Evolutionary conservation across 768 basidiomycete genomes (phyloP).

Genomic region (Aureoboletus auriporus): DNA sequence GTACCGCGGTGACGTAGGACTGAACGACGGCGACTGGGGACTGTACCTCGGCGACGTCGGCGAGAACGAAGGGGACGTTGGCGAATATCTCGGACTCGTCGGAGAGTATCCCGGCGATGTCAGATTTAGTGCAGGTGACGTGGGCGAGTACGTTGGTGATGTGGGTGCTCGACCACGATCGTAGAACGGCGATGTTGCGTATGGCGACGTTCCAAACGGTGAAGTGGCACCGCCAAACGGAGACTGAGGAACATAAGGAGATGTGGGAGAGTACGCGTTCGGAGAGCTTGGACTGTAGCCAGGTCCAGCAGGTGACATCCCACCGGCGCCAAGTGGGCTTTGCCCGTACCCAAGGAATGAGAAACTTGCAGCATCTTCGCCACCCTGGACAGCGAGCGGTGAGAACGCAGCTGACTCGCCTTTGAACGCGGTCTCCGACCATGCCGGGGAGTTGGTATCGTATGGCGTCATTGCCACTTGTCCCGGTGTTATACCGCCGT

Average conservation of each 20-base stretch:
- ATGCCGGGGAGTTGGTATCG: conserved; percentile 84
- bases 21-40: conserved; percentile 87
- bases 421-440: conserved; percentile 72
- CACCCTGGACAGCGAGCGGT: conserved; percentile 83
- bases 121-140: conserved; percentile 76
- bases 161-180: conserved; percentile 60
- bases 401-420: conserved; percentile 91
- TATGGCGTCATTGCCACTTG: conserved; percentile 97
- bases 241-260: conserved; percentile 84
- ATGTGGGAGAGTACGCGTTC: conserved; percentile 83
- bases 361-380: conserved; percentile 79
- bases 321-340: conserved; percentile 79
- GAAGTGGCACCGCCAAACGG: conserved; percentile 82
- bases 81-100: conserved; percentile 81
- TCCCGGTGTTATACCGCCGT: conserved; percentile 88
- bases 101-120: conserved; percentile 71
- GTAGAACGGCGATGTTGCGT: conserved; percentile 83
- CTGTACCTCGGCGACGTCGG: conserved; percentile 83
- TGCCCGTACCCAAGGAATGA: conserved; percentile 75
- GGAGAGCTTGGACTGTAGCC: conserved; percentile 92
- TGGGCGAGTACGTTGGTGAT: conserved; percentile 86
- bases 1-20: conserved; percentile 85
- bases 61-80: conserved; percentile 81
- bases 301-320: conserved; percentile 84
- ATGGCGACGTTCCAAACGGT: conserved; percentile 77